phyloP scores from a whole-genome alignment of 2,329 filamentous ascomycete genomes.

The Colletotrichum coccodes region DNA sequence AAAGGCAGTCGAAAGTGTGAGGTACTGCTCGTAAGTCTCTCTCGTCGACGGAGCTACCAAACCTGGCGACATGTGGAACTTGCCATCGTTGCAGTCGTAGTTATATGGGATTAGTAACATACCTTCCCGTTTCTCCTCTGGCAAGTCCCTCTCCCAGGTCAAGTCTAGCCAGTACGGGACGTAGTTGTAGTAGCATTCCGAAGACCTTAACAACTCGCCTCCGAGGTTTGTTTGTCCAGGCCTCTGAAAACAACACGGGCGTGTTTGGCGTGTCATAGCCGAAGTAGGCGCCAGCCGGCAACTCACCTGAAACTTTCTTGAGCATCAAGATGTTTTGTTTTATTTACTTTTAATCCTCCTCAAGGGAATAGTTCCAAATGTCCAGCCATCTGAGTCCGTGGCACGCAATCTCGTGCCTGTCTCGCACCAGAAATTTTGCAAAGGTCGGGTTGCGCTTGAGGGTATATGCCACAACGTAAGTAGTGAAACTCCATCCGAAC shows the following conservation, averaged over 20 bases:
- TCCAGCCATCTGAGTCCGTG: conserved; percentile 56
- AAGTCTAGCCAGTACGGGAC: conserved; percentile 42
- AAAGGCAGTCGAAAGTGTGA: conserved; percentile 52
- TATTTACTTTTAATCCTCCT: conserved; percentile 51
- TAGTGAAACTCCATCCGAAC: conserved; percentile 52
- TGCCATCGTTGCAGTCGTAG: conserved; percentile 53
- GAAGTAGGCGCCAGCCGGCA: conserved; percentile 48
- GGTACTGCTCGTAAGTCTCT: conserved; percentile 51
- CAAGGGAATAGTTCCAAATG: conserved; percentile 47
- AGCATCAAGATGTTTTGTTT: conserved; percentile 47
- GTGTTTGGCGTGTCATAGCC: conserved; percentile 43
- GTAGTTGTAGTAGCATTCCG: conserved; percentile 42
- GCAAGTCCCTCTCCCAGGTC: conserved; percentile 40
- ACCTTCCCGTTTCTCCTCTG: conserved; percentile 45
- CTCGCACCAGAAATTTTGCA: conserved; percentile 48
- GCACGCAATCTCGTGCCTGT: conserved; percentile 52
- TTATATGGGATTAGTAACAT: conserved; percentile 50
- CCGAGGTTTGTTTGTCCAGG: conserved; percentile 41
- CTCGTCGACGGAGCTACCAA: conserved; percentile 48
- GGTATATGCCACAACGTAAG: conserved; percentile 51
- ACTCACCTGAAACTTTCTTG: conserved; percentile 43
- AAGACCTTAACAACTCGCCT: conserved; percentile 40
- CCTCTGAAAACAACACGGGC: conserved; percentile 38
- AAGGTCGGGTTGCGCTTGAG: conserved; percentile 52
- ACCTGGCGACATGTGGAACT: conserved; percentile 56